Percentiles rank a stretch among this genome's conserved stretches.
Evolutionary conservation across 2,329 filamentous ascomycete species (phyloP).

Genomic region (Fusarium vanettenii): DNA sequence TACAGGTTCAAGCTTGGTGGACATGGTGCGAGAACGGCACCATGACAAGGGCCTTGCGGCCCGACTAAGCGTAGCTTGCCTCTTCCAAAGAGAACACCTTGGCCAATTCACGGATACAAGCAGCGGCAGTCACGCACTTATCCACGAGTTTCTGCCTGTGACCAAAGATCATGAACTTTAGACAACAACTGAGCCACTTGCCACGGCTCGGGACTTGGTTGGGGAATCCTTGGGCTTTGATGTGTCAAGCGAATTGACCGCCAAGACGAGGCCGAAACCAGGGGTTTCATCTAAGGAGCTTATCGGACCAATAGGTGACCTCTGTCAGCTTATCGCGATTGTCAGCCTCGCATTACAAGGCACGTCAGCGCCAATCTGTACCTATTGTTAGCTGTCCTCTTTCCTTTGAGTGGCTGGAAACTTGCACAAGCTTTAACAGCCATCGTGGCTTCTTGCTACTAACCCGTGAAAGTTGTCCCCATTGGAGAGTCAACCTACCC

Average conservation of each 20-base stretch:
- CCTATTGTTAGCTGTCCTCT: constrained; percentile 52
- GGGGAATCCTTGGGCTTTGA: constrained; percentile 15
- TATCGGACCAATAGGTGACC: constrained; percentile 38
- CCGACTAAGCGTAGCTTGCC: background rate
- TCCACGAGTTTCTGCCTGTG: background rate
- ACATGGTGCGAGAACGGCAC: background rate
- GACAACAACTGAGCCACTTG: constrained; percentile 33
- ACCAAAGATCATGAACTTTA: constrained; percentile 37
- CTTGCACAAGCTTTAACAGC: constrained; percentile 36
- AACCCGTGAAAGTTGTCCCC: background rate
- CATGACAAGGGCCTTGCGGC: background rate
- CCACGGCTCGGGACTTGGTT: constrained; percentile 23
- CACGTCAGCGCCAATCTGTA: constrained; percentile 34
- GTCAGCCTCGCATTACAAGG: constrained; percentile 43
- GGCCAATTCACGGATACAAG: background rate
- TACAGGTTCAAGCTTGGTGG: background rate
- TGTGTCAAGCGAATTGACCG: constrained; percentile 1
- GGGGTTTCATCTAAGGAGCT: constrained; percentile 7
- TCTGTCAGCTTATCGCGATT: background rate
- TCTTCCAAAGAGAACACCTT: background rate
- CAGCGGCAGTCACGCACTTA: constrained; percentile 15
- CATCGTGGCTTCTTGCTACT: constrained; percentile 45
- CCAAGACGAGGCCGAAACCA: constrained; percentile 20
- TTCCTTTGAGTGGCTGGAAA: constrained; percentile 41
- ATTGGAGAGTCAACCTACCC: constrained; percentile 31